phyloP scores from a whole-genome alignment of 2,329 filamentous ascomycete genomes.

The Fusarium kyushuense region DNA sequence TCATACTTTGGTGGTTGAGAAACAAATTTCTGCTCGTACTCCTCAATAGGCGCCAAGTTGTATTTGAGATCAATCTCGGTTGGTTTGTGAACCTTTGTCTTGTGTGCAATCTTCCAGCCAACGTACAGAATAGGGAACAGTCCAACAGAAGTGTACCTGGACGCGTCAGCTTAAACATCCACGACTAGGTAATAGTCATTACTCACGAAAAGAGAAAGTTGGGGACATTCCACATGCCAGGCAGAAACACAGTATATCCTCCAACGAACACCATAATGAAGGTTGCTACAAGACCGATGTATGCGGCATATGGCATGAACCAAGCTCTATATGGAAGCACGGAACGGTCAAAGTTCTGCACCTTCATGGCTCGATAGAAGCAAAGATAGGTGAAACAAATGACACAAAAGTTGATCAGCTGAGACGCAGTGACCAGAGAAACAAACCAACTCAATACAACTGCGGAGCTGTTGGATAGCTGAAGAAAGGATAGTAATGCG shows the following conservation, averaged over 20 bases:
- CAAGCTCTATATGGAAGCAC: conserved; percentile 77
- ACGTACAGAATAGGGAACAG: conserved; percentile 8
- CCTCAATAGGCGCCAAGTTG: conserved; percentile 9
- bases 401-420: conserved; percentile 78
- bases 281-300: conserved; percentile 71
- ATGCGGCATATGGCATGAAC: conserved; percentile 79
- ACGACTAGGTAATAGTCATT: rapidly evolving
- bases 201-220: conserved; percentile 78
- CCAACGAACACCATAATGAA: conserved; percentile 80
- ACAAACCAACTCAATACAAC: conserved; percentile 81
- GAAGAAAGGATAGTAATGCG: conserved; percentile 78
- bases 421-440: conserved; percentile 76
- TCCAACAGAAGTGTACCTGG: conserved; percentile 17
- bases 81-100: conserved; percentile 15
- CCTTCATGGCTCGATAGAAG: conserved; percentile 76
- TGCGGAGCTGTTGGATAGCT: conserved; percentile 73
- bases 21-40: conserved; percentile 11
- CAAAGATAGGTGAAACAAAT: conserved; percentile 78
- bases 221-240: conserved; percentile 73
- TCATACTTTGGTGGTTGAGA: conserved; percentile 16
- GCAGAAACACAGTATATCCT: conserved; percentile 81
- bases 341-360: conserved; percentile 75
- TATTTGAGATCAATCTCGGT: conserved; percentile 7
- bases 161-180: rapidly evolving
- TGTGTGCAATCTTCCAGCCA: conserved; percentile 22